These are phyloP conservation scores for Cytospora schulzeri DNA, from an alignment of 2,329 filamentous ascomycete species.

Conservation along the genomic window DNA sequence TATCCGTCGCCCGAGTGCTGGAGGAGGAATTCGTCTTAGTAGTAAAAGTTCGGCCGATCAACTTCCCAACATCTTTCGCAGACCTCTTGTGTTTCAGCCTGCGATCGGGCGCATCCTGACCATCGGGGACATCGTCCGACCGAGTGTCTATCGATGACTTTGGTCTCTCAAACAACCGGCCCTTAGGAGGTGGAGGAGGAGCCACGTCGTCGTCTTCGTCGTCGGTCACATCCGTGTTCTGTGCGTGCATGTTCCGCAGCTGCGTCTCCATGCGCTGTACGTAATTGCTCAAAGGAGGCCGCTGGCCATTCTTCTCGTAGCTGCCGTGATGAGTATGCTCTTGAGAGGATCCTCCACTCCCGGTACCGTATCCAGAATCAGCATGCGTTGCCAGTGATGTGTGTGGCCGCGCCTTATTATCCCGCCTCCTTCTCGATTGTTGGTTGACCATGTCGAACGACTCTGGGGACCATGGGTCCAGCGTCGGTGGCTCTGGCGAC, in stretches of 20 bases:
- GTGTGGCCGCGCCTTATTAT: conserved; percentile 55
- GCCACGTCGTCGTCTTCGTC: conserved; percentile 42
- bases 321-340: conserved; percentile 47
- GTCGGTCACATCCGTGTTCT: conserved; percentile 48
- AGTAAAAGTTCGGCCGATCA: conserved; percentile 78
- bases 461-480: conserved; percentile 88
- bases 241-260: conserved; percentile 69
- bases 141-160: conserved; percentile 59
- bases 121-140: conserved; percentile 29
- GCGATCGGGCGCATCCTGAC: conserved; percentile 39
- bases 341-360: conserved; percentile 56
- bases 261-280: conserved; percentile 90
- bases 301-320: conserved; percentile 50
- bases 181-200: conserved; percentile 66
- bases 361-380: conserved; percentile 63
- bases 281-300: conserved; percentile 79
- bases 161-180: conserved; percentile 52
- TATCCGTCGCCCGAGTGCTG: conserved; percentile 67
- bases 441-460: conserved; percentile 67
- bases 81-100: conserved; percentile 69
- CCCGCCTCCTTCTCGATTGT: conserved; percentile 41
- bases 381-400: conserved; percentile 66
- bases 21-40: conserved; percentile 83
- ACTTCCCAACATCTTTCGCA: conserved; percentile 74
- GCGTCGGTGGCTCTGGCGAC: conserved; percentile 51